Conservation (phyloP, 2,329 filamentous ascomycete genomes). For the Aspergillus sp. region DNA sequence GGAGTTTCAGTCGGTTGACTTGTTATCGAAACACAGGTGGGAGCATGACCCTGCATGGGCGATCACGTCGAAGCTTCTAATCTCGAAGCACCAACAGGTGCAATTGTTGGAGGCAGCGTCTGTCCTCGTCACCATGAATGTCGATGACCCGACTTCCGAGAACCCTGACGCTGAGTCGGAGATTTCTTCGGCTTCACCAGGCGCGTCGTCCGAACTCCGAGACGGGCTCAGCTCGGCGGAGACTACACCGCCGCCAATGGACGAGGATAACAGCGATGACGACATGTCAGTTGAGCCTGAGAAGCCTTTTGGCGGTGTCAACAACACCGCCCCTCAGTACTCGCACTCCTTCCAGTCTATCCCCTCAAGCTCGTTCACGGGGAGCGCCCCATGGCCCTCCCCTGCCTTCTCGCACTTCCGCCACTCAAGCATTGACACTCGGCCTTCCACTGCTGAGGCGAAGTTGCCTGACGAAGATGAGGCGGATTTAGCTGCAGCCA, state of each 20-base stretch:
- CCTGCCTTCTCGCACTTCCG: conserved; percentile 60
- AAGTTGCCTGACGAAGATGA: conserved; percentile 78
- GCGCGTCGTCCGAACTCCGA: conserved; percentile 73
- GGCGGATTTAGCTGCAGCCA: conserved; percentile 82
- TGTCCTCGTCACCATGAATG: conserved; percentile 90
- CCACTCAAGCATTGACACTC: conserved; percentile 71
- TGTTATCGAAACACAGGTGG: conserved; percentile 68
- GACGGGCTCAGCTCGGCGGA: conserved; percentile 80
- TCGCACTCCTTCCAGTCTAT: conserved; percentile 81
- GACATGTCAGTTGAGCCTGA: conserved; percentile 50
- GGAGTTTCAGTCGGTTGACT: conserved; percentile 40
- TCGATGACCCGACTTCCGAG: conserved; percentile 61
- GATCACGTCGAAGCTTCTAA: conserved; percentile 92
- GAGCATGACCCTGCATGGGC: conserved; percentile 99
- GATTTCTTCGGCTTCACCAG: conserved; percentile 76
- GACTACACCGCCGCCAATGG: conserved; percentile 84
- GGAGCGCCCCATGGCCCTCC: conserved; percentile 50
- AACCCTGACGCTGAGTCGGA: conserved; percentile 73
- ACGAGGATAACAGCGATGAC: conserved; percentile 51
- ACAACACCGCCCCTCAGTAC: conserved; percentile 48
- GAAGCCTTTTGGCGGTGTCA: conserved; percentile 59
- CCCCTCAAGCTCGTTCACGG: conserved; percentile 57
- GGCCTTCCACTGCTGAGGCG: conserved; percentile 76
- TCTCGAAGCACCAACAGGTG: conserved; percentile 99
- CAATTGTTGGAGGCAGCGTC: conserved; percentile 95